These are phyloP conservation scores for Bipolaris bicolor DNA, from an alignment of 2,329 filamentous ascomycete genomes.

Conservation along the genomic window DNA sequence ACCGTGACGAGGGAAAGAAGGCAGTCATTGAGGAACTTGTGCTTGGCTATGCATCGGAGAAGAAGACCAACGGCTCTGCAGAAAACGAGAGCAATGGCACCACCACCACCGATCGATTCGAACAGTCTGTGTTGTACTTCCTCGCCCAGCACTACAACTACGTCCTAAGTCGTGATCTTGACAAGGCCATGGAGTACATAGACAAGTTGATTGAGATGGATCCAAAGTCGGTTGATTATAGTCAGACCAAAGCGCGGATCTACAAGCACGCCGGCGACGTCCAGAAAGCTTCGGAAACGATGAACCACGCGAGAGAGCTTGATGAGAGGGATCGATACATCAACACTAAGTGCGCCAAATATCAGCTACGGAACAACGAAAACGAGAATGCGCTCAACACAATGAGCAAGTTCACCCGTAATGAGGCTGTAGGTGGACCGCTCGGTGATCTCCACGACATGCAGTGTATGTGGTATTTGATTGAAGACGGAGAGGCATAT, in stretches of 20 bases:
- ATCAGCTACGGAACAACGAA: constrained; percentile 90
- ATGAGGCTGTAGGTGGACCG: constrained; percentile 85
- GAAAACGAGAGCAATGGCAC: constrained; percentile 59
- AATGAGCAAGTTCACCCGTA: constrained; percentile 91
- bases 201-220: constrained; percentile 82
- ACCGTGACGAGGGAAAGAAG: constrained; percentile 78
- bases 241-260: constrained; percentile 95
- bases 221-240: constrained; percentile 83
- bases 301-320: constrained; percentile 84
- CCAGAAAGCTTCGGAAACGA: constrained; percentile 79
- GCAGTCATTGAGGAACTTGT: constrained; percentile 76
- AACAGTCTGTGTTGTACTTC: constrained; percentile 86
- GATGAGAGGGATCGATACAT: constrained; percentile 95
- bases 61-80: constrained; percentile 58
- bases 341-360: constrained; percentile 98
- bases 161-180: constrained; percentile 79
- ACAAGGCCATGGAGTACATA: constrained; percentile 80
- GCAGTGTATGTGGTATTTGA: constrained; percentile 98
- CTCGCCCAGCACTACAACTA: constrained; percentile 98
- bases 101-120: constrained; percentile 64
- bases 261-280: constrained; percentile 87
- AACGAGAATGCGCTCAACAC: constrained; percentile 85
- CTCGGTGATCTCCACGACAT: constrained; percentile 93
- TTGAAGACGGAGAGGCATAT: constrained; percentile 91
- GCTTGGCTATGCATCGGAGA: constrained; percentile 74